These are phyloP conservation scores for Penicillium digitatum DNA, from an alignment of 2,329 filamentous ascomycete genomes.

Conservation along the genomic window DNA sequence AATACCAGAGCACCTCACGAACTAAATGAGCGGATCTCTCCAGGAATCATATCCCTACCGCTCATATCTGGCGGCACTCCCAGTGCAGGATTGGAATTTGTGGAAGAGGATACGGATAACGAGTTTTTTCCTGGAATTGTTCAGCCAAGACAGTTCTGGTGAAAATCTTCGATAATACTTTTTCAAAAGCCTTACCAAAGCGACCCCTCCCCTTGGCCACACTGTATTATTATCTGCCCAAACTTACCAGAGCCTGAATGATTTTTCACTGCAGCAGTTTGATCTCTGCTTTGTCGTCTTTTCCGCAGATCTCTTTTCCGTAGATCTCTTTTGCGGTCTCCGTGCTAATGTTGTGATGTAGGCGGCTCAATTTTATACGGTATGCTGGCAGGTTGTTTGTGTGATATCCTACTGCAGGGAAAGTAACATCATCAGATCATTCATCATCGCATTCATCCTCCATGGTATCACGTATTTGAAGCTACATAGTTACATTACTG, in stretches of 20 bases:
- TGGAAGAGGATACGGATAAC: conserved; percentile 5
- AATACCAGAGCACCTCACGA: conserved; percentile 9
- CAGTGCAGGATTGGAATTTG: neutral
- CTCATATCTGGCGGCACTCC: neutral
- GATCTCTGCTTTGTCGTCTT: neutral
- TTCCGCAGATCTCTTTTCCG: no score
- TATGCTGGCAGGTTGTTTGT: neutral
- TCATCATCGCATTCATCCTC: neutral
- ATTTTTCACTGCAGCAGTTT: neutral
- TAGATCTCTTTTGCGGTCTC: neutral
- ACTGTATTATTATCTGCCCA: neutral
- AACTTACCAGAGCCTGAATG: neutral
- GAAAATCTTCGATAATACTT: neutral
- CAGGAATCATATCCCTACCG: neutral
- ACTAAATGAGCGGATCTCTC: conserved; percentile 17
- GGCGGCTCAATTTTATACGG: no score
- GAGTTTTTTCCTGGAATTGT: conserved; percentile 6
- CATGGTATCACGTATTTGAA: neutral
- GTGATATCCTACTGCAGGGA: neutral
- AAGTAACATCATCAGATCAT: neutral
- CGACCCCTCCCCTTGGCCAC: neutral
- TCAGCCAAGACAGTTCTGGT: neutral
- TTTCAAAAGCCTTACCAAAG: neutral
- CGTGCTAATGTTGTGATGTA: neutral
- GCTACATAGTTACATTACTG: neutral